These are phyloP conservation scores for Alternaria sp. DNA, from an alignment of 2,329 filamentous ascomycete genomes.

Conservation along the genomic window DNA sequence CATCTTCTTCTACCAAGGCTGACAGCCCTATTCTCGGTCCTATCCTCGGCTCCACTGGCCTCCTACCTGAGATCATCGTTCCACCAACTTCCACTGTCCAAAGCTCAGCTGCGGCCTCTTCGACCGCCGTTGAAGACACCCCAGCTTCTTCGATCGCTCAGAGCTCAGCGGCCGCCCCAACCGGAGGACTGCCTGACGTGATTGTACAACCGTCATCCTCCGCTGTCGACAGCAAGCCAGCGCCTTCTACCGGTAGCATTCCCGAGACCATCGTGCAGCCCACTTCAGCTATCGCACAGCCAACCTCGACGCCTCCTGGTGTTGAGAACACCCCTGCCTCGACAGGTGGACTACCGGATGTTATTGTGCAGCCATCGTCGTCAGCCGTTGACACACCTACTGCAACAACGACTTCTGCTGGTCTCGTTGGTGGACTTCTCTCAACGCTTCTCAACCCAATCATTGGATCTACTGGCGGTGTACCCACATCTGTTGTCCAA, in stretches of 20 bases:
- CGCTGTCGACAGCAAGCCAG: conserved; percentile 3
- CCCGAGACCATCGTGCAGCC: conserved; percentile 26
- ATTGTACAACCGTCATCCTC: conserved; percentile 12
- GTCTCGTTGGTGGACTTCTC: conserved; percentile 7
- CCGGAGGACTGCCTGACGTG: conserved; percentile 4
- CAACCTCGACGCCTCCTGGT: background rate
- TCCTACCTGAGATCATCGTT: conserved; percentile 8
- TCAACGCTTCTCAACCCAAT: conserved; percentile 21
- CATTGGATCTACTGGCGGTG: conserved; percentile 27
- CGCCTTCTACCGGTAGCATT: conserved; percentile 28
- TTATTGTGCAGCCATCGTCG: conserved; percentile 11
- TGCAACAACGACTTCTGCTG: conserved; percentile 3
- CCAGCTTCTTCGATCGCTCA: background rate
- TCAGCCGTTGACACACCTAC: conserved; percentile 2
- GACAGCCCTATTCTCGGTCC: background rate
- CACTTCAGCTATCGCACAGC: background rate
- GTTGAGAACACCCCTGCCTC: background rate
- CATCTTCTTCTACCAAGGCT: background rate
- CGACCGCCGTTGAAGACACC: background rate
- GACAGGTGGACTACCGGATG: conserved; percentile 4
- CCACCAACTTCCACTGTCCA: conserved; percentile 3
- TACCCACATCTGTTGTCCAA: conserved; percentile 26
- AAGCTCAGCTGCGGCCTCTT: background rate
- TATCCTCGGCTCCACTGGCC: conserved; percentile 10
- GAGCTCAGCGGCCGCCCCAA: background rate